A percentile compares a stretch with the other conserved stretches of the same genome.
phyloP scores from a whole-genome alignment of 371 early-diverging fungal species.

The Mortierella sp. region DNA sequence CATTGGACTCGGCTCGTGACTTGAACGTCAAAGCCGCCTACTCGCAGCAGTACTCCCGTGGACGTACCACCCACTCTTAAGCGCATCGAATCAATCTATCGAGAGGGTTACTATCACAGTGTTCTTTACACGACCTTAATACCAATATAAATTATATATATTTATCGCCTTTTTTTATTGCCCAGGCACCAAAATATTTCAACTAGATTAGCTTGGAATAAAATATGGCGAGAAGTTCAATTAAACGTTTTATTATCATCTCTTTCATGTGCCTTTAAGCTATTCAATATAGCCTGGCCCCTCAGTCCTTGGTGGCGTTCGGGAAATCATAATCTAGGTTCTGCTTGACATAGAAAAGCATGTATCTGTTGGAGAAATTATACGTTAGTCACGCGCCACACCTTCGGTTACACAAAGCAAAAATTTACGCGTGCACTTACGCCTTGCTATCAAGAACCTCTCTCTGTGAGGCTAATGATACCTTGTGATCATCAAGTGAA shows the following conservation, averaged over 20 bases:
- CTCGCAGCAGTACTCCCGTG: constrained; percentile 75
- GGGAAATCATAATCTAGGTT: constrained; percentile 69
- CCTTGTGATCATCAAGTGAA: constrained; percentile 89
- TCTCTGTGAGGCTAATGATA: constrained; percentile 76
- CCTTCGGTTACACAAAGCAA: background rate
- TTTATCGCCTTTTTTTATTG: background rate
- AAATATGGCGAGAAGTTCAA: no score
- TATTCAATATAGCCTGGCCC: background rate
- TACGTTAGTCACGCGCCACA: background rate
- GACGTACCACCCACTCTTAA: constrained; percentile 32
- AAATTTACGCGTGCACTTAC: constrained; percentile 61
- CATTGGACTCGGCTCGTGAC: constrained; percentile 64
- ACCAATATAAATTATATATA: no score
- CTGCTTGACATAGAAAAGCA: constrained; percentile 90
- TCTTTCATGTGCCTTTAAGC: background rate
- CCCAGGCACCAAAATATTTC: background rate
- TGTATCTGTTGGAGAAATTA: constrained; percentile 69
- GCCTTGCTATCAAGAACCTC: constrained; percentile 85
- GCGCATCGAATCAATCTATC: background rate
- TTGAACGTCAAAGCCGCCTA: constrained; percentile 77
- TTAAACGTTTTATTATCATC: background rate
- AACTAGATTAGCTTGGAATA: background rate
- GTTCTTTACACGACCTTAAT: no score
- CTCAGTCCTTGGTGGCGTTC: constrained; percentile 28
- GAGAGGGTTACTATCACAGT: background rate